A percentile compares a stretch with the other conserved stretches of the same genome.
phyloP scores from a whole-genome alignment of 495 filamentous ascomycete genomes.

The Baudoinia panamericana region DNA sequence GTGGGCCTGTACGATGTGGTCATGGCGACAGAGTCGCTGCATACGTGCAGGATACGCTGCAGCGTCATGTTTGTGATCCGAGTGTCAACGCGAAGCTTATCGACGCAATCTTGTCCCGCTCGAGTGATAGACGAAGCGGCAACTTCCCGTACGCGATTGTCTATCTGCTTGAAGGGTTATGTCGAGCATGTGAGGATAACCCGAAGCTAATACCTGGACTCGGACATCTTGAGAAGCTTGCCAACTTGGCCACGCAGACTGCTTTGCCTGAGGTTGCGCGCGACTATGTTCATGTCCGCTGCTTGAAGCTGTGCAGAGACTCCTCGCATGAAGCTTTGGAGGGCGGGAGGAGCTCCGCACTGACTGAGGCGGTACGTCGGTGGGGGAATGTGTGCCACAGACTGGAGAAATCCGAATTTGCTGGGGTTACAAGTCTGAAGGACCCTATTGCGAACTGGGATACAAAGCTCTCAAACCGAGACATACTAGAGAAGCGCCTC shows the following conservation, averaged over 20 bases:
- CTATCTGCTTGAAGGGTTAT: slow-evolving; percentile 26
- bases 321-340: background rate
- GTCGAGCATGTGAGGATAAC: slow-evolving; percentile 5
- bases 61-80: background rate
- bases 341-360: background rate
- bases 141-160: slow-evolving; percentile 25
- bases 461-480: slow-evolving; percentile 1
- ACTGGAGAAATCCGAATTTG: background rate
- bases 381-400: background rate
- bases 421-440: background rate
- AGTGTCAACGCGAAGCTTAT: background rate
- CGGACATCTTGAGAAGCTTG: slow-evolving; percentile 16
- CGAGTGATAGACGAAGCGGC: slow-evolving; percentile 12
- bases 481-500: slow-evolving; percentile 1
- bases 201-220: slow-evolving; percentile 1
- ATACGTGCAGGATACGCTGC: slow-evolving; percentile 15
- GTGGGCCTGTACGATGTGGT: slow-evolving; percentile 11
- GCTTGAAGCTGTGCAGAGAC: slow-evolving; percentile 10
- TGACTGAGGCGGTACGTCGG: background rate
- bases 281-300: slow-evolving; percentile 21
- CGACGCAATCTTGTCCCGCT: slow-evolving; percentile 15
- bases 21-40: slow-evolving; percentile 24
- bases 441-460: background rate
- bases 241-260: slow-evolving; percentile 16
- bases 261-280: slow-evolving; percentile 25